Evolutionary conservation across 1,284 basidiomycete species (phyloP).

Genomic region (Cryptococcus sp.): DNA sequence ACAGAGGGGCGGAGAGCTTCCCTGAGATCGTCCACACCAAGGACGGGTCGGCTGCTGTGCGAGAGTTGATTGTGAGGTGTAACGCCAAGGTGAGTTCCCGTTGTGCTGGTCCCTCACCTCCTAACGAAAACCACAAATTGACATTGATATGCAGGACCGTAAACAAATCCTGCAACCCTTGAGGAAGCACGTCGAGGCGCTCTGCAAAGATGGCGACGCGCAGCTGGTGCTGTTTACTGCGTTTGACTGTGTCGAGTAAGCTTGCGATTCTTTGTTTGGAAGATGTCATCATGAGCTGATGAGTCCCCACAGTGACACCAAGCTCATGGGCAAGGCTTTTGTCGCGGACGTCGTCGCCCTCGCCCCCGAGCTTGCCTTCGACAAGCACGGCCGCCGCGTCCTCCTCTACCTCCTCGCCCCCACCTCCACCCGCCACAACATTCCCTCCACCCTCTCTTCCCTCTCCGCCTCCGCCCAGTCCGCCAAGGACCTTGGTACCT

Average conservation of each 20-base stretch:
- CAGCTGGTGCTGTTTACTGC: conserved; percentile 83
- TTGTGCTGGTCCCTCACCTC: background rate
- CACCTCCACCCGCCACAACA: conserved; percentile 73
- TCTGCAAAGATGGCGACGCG: conserved; percentile 80
- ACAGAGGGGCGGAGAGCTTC: conserved; percentile 57
- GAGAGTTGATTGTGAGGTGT: conserved; percentile 74
- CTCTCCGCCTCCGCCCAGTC: conserved; percentile 64
- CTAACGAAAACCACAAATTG: background rate
- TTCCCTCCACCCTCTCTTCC: conserved; percentile 66
- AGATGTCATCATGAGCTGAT: background rate
- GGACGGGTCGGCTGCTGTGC: conserved; percentile 78
- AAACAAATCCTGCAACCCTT: conserved; percentile 82
- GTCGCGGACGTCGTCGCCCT: conserved; percentile 55
- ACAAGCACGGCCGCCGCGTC: conserved; percentile 62
- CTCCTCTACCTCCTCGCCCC: conserved; percentile 77
- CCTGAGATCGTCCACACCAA: conserved; percentile 89
- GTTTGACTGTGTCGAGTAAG: conserved; percentile 78
- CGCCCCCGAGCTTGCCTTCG: conserved; percentile 54
- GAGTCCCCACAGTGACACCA: conserved; percentile 65
- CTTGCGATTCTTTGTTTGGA: conserved; percentile 11
- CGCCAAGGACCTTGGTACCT: conserved; percentile 56
- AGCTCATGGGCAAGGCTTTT: conserved; percentile 73
- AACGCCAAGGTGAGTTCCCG: conserved; percentile 63
- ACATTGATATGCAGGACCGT: conserved; percentile 60
- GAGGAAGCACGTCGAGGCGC: conserved; percentile 78